A percentile compares a stretch with the other conserved stretches of the same genome.
phyloP scores from a whole-genome alignment of 768 basidiomycete genomes.

The Astraeus odoratus region DNA sequence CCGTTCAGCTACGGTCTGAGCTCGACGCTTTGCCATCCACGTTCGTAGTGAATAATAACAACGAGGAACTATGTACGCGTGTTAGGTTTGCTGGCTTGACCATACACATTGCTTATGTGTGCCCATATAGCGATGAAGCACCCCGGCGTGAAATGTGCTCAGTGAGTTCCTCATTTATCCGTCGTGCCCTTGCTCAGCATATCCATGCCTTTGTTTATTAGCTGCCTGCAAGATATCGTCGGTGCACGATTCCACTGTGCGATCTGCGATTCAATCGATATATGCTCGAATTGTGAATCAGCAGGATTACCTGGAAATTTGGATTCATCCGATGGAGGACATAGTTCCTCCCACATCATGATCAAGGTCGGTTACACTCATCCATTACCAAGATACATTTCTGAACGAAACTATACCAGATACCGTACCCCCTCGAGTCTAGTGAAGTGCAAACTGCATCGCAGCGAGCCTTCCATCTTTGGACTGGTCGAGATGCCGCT shows the following conservation, averaged over 20 bases:
- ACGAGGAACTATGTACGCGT: constrained; percentile 56
- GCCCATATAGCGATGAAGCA: constrained; percentile 57
- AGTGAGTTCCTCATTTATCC: constrained; percentile 59
- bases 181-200: not conserved
- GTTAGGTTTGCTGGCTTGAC: not conserved
- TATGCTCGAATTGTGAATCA: constrained; percentile 82
- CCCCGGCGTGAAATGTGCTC: constrained; percentile 76
- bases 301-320: constrained; percentile 80
- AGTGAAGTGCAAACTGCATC: constrained; percentile 73
- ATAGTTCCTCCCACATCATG: constrained; percentile 83
- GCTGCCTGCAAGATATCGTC: constrained; percentile 84
- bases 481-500: constrained; percentile 71
- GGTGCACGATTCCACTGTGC: constrained; percentile 93
- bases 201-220: constrained; percentile 21
- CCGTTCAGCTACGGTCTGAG: constrained; percentile 33
- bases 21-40: constrained; percentile 26
- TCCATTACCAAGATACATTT: not conserved
- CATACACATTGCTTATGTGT: constrained; percentile 3
- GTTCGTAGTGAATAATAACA: constrained; percentile 27
- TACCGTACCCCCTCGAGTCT: constrained; percentile 75
- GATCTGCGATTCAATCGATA: constrained; percentile 78
- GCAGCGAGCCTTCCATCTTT: constrained; percentile 63
- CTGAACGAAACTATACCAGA: constrained; percentile 37
- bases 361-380: constrained; percentile 65
- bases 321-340: constrained; percentile 70